phyloP scores from a whole-genome alignment of 805 yeast genomes.

The Candida suzukii region DNA sequence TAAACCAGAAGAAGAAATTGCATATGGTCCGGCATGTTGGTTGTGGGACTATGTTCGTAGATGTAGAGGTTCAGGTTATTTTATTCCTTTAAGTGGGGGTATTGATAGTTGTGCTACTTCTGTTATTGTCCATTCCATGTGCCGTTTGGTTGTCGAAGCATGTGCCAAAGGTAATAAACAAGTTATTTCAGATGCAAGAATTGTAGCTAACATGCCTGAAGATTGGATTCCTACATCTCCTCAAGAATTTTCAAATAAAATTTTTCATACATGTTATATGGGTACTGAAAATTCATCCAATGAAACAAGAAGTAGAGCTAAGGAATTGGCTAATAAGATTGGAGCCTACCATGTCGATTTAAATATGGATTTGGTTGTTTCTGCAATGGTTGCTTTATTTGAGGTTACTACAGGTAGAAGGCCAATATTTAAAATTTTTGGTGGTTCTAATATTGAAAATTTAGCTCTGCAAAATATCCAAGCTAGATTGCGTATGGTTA shows the following conservation, averaged over 20 bases:
- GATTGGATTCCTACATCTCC: conserved; percentile 69
- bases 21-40: conserved; percentile 99
- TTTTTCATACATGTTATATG: conserved; percentile 92
- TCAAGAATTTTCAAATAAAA: conserved; percentile 62
- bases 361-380: conserved; percentile 83
- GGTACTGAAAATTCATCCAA: conserved; percentile 89
- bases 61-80: conserved; percentile 84
- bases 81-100: conserved; percentile 93
- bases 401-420: conserved; percentile 84
- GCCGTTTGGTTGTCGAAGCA: conserved; percentile 73
- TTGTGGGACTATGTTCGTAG: conserved; percentile 96
- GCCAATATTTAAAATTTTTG: conserved; percentile 87
- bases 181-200: conserved; percentile 71
- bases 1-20: conserved; percentile 91
- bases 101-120: conserved; percentile 98
- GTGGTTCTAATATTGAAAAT: conserved; percentile 88
- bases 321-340: conserved; percentile 60
- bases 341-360: conserved; percentile 89
- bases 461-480: conserved; percentile 94
- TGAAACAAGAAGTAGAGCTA: conserved; percentile 83
- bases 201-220: conserved; percentile 48
- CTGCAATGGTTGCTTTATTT: conserved; percentile 67
- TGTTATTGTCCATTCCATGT: conserved; percentile 90
- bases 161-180: conserved; percentile 59
- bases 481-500: conserved; percentile 92